Conservation (phyloP, 192 early-diverging fungal species). For the Anaeromyces robustus region DNA sequence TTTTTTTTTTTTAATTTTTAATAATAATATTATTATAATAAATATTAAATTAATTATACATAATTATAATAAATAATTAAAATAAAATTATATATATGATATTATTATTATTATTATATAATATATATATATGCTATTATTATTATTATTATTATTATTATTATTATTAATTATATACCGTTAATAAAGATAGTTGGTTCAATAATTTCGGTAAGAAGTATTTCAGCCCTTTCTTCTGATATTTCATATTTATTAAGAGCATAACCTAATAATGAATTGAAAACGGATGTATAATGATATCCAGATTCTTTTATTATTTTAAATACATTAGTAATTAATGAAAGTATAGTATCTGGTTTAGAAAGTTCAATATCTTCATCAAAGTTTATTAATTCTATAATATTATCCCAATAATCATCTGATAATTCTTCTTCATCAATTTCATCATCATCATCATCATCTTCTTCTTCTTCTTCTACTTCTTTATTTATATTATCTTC, state of each 20-base stretch:
- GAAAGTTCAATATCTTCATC: background rate
- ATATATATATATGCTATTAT: no score
- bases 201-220: background rate
- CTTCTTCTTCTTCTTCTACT: no score
- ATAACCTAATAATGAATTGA: background rate
- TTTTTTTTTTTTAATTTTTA: no score
- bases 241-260: background rate
- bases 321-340: background rate
- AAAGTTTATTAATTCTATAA: background rate
- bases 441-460: background rate
- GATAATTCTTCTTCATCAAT: background rate
- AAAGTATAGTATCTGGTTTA: background rate
- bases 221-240: background rate
- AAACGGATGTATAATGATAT: background rate
- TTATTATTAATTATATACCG: background rate
- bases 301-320: background rate
- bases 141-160: no score
- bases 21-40: no score
- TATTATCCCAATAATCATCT: background rate
- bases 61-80: no score
- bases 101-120: no score
- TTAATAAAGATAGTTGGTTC: background rate
- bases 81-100: no score
- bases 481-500: no score
- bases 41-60: no score